These are phyloP conservation scores for Cymodocea nodosa DNA, from an alignment of 116 monocot genomes.

Conservation along the genomic window DNA sequence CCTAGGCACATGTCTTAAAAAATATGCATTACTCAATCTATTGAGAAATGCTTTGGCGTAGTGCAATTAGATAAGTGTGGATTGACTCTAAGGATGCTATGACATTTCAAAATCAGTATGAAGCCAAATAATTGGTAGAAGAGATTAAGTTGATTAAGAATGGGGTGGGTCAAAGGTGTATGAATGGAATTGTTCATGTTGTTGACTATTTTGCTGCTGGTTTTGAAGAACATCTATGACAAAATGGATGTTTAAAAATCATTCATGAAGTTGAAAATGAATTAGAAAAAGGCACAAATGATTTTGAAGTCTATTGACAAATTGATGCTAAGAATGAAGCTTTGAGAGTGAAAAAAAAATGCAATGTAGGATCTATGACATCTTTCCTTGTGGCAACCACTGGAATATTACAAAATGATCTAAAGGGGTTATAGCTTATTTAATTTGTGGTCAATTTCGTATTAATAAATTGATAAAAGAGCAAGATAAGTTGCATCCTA, in stretches of 20 bases:
- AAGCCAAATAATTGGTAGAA: slow-evolving; percentile 23
- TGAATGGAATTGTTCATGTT: slow-evolving; percentile 16
- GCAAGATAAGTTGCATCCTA: slow-evolving; percentile 9
- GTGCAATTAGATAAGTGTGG: slow-evolving; percentile 35
- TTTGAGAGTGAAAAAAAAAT: slow-evolving; percentile 16
- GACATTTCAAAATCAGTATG: slow-evolving; percentile 36
- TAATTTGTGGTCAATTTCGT: not conserved
- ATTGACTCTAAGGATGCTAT: slow-evolving; percentile 45
- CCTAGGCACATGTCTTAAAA: no score
- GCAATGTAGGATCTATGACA: no score
- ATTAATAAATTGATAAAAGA: slow-evolving; percentile 14
- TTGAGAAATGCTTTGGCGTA: slow-evolving; percentile 7
- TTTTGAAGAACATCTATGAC: slow-evolving; percentile 13
- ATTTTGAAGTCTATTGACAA: slow-evolving; percentile 9
- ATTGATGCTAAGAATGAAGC: slow-evolving; percentile 13
- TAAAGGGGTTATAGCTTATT: no score
- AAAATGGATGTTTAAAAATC: slow-evolving; percentile 13
- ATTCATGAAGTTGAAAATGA: slow-evolving; percentile 10
- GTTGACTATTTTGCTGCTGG: slow-evolving; percentile 11
- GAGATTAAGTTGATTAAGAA: slow-evolving; percentile 16
- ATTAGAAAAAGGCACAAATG: slow-evolving; percentile 6
- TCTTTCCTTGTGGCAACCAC: no score
- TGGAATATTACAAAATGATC: no score
- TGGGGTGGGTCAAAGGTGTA: slow-evolving; percentile 1
- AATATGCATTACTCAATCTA: not conserved